Base-by-base conservation (phyloP, 306 rosid species). In the Argentina anserina region DNA sequence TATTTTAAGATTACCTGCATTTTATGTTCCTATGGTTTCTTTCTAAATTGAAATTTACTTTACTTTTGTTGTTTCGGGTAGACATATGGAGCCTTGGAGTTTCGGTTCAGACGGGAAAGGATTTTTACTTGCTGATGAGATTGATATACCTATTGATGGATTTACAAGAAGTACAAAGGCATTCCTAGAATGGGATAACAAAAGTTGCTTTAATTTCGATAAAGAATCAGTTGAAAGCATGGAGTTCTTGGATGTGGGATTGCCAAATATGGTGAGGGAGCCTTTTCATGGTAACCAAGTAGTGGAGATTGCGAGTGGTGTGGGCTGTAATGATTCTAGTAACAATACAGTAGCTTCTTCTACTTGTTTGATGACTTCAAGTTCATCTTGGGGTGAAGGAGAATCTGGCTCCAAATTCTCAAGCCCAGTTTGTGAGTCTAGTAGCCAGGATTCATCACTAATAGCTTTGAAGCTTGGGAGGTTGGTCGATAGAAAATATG, bases 31-130 rank as follows among this genome's bases (percentile, higher is more conserved):
- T 36, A 8, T 62, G 31, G 50, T 37, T 28, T 63, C 2, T 12
- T 36, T 58, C 6, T 42, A 58, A 72, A 49, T 17, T 15, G 42
- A 60, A 37, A 40, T 2, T 67, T 67, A 36, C 53, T 67, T 82
- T 43, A 53, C 63, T 65, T 59, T 67, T 40, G 66, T 25, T 61
- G 49, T 45, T 79, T 82, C 34, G 80, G 76, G 69, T 76, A 84
- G 90, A 89, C 55, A 9, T 4, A 91, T 91, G 97, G 95, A 88
- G 82, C 80, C 95, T 72, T 91, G 97, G 97, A 79, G 82, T 79
- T 81, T 77, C 31, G 72, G 78, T 70, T 74, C 86, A 69, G 96
- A 87, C 67, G 93, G 85, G 80, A 90, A 79, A 73, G 77, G 77
- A 71, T 74, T 62, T 79, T 79, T 90, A 78, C 72, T 86, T 76